phyloP scores from a whole-genome alignment of 306 rosid genomes.

The Sphenostylis stenocarpa region DNA sequence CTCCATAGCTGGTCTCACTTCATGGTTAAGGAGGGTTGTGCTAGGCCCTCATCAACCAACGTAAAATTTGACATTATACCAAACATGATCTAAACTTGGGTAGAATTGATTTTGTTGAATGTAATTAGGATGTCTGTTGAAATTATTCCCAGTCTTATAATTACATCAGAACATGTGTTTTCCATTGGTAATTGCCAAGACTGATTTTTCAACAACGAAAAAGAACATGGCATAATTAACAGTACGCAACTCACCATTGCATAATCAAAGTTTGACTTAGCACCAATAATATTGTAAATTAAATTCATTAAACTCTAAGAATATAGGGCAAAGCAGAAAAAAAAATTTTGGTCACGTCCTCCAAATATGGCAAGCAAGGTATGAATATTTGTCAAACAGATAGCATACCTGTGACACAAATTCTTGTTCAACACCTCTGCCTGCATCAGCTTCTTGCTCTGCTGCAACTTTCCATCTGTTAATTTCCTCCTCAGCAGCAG shows the following conservation, averaged over 20 bases:
- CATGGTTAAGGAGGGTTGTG: no score
- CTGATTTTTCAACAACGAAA: background rate
- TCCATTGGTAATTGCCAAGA: background rate
- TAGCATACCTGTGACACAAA: constrained; percentile 75
- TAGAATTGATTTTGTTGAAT: background rate
- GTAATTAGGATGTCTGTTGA: background rate
- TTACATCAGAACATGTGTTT: background rate
- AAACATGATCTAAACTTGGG: no score
- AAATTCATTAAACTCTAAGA: background rate
- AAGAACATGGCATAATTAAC: background rate
- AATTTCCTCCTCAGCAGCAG: constrained; percentile 97
- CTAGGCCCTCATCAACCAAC: no score
- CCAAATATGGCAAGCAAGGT: constrained; percentile 1
- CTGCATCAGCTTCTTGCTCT: constrained; percentile 99
- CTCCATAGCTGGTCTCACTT: no score
- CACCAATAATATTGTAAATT: background rate
- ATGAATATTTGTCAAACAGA: constrained; percentile 1
- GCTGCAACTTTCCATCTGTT: constrained; percentile 98
- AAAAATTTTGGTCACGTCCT: background rate
- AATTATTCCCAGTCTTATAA: background rate
- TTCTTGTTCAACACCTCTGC: constrained; percentile 89
- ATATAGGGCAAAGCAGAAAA: background rate
- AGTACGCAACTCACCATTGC: constrained; percentile 1
- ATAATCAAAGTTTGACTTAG: background rate
- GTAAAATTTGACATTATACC: no score